A percentile compares a stretch with the other conserved stretches of the same genome.
phyloP scores from a whole-genome alignment of 805 yeast species.

The Kurtzmaniella fragi region DNA sequence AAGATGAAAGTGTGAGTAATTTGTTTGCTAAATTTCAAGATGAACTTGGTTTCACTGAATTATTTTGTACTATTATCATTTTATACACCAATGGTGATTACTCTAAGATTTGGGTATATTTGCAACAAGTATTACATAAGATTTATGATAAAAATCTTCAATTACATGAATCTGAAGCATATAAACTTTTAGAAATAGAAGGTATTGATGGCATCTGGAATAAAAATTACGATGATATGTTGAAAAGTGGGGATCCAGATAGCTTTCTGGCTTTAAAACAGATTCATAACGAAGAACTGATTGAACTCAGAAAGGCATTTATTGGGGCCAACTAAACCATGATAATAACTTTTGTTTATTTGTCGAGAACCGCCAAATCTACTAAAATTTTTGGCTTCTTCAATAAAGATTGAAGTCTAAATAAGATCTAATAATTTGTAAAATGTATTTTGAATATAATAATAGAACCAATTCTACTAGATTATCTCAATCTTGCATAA shows the following conservation, averaged over 20 bases:
- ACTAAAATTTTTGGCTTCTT: too few species aligned
- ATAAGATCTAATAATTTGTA: too few species aligned
- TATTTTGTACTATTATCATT: conserved; percentile 13
- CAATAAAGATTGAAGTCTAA: too few species aligned
- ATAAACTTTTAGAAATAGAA: conserved; percentile 5
- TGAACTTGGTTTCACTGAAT: conserved; percentile 15
- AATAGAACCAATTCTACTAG: too few species aligned
- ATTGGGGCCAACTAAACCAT: background rate
- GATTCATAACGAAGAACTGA: conserved; percentile 1
- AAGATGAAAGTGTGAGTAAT: conserved; percentile 2
- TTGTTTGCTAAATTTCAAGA: conserved; percentile 4
- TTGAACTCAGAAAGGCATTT: conserved; percentile 1
- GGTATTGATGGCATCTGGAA: conserved; percentile 12
- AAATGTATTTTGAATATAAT: too few species aligned
- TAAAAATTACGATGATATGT: conserved; percentile 7
- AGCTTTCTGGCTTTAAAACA: background rate
- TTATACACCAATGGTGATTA: conserved; percentile 11
- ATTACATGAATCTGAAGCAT: conserved; percentile 2
- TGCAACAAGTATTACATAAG: conserved; percentile 6
- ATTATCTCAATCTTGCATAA: too few species aligned
- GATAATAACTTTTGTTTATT: too few species aligned
- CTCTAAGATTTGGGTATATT: conserved; percentile 6
- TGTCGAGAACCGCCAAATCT: too few species aligned
- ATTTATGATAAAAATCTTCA: conserved; percentile 1
- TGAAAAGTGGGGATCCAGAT: conserved; percentile 3